Conservation (phyloP, 2,329 filamentous ascomycete species). For the Fusarium anguioides region DNA sequence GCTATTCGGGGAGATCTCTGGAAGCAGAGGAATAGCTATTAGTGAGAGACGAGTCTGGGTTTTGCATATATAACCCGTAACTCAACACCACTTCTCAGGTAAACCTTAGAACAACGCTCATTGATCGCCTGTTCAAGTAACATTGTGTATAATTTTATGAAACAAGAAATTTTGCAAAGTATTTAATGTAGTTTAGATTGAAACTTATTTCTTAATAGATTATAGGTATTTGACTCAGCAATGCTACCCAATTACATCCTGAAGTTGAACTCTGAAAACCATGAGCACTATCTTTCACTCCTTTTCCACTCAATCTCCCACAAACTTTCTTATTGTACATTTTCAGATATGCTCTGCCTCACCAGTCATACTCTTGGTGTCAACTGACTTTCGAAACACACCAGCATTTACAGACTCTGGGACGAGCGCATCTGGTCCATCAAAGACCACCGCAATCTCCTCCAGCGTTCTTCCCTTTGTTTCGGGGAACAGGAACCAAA, state of each 20-base stretch:
- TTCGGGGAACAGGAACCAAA: constrained; percentile 31
- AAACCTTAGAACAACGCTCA: too few species aligned
- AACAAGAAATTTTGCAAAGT: too few species aligned
- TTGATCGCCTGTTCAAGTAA: too few species aligned
- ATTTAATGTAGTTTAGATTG: too few species aligned
- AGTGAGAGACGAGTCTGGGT: accelerated
- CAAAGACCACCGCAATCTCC: constrained; percentile 25
- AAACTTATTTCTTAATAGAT: too few species aligned
- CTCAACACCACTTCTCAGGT: too few species aligned
- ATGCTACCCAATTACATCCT: too few species aligned
- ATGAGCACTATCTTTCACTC: too few species aligned
- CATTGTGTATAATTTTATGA: too few species aligned
- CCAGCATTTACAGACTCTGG: neutral
- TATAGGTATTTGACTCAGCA: too few species aligned
- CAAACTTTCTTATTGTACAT: neutral
- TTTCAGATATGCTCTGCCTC: constrained; percentile 4
- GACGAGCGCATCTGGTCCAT: neutral
- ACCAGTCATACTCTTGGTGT: neutral
- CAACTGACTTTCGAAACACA: constrained; percentile 10
- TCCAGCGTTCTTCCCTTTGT: constrained; percentile 31
- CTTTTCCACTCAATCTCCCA: too few species aligned
- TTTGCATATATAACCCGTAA: accelerated
- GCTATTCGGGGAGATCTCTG: constrained; percentile 29
- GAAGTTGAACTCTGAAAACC: too few species aligned
- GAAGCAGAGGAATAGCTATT: constrained; percentile 22